Conservation (phyloP, 2,329 filamentous ascomycete species). For the Chaetoscypha palmicola region DNA sequence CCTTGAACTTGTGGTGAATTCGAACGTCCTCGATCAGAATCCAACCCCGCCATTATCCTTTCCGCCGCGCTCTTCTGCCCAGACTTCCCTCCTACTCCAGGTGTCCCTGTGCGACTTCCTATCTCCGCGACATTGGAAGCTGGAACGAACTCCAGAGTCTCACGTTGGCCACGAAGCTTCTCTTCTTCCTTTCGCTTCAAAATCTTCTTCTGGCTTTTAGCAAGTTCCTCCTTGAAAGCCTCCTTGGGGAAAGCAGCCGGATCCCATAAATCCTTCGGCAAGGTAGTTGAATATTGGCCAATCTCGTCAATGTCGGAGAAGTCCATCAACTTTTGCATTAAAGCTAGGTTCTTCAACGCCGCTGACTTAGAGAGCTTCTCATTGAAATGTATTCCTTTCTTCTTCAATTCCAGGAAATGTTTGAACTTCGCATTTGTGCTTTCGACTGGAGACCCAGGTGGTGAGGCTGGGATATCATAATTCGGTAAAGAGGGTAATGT, state of each 20-base stretch:
- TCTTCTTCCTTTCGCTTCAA: slow-evolving; percentile 28
- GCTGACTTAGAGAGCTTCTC: slow-evolving; percentile 59
- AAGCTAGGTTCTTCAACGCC: slow-evolving; percentile 63
- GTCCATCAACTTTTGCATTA: slow-evolving; percentile 64
- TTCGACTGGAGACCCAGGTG: slow-evolving; percentile 51
- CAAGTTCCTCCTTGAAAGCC: slow-evolving; percentile 45
- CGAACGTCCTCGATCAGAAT: slow-evolving; percentile 22
- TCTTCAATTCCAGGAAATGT: slow-evolving; percentile 71
- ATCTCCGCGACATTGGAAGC: slow-evolving; percentile 20
- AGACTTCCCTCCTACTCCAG: slow-evolving; percentile 13
- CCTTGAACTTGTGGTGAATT: slow-evolving; percentile 29
- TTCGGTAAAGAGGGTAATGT: slow-evolving; percentile 67
- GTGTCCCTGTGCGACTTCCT: slow-evolving; percentile 21
- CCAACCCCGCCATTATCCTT: slow-evolving; percentile 31
- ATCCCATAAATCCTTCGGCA: slow-evolving; percentile 51
- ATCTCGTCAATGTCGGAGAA: slow-evolving; percentile 54
- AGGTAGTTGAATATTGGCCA: slow-evolving; percentile 60
- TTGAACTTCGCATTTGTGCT: slow-evolving; percentile 59
- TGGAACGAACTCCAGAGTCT: slow-evolving; percentile 30
- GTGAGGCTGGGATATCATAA: slow-evolving; percentile 67
- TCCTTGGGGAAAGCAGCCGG: slow-evolving; percentile 47
- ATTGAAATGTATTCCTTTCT: slow-evolving; percentile 72
- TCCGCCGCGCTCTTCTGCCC: slow-evolving; percentile 29
- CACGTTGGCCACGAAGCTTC: slow-evolving; percentile 26
- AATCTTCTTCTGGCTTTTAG: slow-evolving; percentile 37